Base-by-base conservation (phyloP, 2,329 filamentous ascomycete genomes). In the Pyricularia grisea region DNA sequence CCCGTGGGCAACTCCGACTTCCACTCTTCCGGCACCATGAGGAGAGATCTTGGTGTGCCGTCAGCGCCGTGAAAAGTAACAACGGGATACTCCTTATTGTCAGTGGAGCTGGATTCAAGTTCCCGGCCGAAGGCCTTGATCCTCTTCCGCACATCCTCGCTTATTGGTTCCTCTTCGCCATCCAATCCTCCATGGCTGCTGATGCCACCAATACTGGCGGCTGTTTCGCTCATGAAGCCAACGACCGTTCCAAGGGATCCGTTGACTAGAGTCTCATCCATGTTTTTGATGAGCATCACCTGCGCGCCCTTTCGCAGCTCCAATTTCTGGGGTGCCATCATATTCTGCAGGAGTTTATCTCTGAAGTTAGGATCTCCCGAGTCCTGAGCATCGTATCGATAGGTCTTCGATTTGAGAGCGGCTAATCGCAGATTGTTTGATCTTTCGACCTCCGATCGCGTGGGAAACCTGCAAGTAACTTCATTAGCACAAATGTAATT, bases 281-380 rank as follows among this genome's bases (percentile, higher is more conserved):
- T 90, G 74, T 99, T 99, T 79, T 99, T 99, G 83, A 99, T 97
- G n/a, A 99, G 83, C 95, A 99, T 99, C 64, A 99, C 96, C 77
- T 99, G 96, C 0, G 95, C 92, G 11, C 93, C 92, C 71, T 95
- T 90, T 78, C 97, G 98, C 33, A 99, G 81, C 42, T 91, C 88
- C 25, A 99, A 87, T 0, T 80, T 76, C 73, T 90, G 90, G 0
- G 95, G 94, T 0, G 95, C 94, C 92, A 99, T 97, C 87, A 96
- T 97, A 75, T 94, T 97, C 6, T 86, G 79, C 6, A 99, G 82
- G 0, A 98, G 79, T 75, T 89, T 94, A 65, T 97, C 93, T 36
- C 92, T 89, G 55, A 90, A 79, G 0, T 82, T 79, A 23, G 84
- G 83, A 72, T 97, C 92, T 60, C 94, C 94, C 0, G 86, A 83